Percentiles rank a stretch among this genome's conserved stretches.
These are phyloP conservation scores for Penicillium arizonense DNA, from an alignment of 495 filamentous ascomycete genomes.

Conservation along the genomic window DNA sequence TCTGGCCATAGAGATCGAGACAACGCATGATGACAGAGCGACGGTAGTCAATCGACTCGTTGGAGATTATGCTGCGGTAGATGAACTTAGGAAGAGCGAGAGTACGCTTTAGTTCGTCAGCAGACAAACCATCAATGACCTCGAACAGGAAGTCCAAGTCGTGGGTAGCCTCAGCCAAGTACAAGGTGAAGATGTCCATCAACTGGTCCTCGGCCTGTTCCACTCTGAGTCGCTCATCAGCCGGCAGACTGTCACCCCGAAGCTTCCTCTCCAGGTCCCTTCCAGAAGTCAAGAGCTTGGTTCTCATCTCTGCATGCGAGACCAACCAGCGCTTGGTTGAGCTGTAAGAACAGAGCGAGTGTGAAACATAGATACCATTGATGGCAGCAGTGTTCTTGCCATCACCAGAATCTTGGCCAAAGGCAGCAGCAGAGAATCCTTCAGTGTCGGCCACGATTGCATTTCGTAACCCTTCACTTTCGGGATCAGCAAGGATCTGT, in stretches of 20 bases:
- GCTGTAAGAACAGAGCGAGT: constrained; percentile 60
- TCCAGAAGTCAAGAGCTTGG: constrained; percentile 64
- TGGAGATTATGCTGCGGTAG: constrained; percentile 79
- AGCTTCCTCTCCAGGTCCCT: constrained; percentile 73
- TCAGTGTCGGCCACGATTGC: constrained; percentile 72
- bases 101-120: constrained; percentile 74
- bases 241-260: constrained; percentile 63
- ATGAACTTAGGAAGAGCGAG: constrained; percentile 78
- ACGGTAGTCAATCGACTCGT: constrained; percentile 85
- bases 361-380: constrained; percentile 82
- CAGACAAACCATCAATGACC: constrained; percentile 79
- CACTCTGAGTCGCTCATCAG: constrained; percentile 75
- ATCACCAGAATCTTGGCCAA: constrained; percentile 54
- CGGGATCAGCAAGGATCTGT: constrained; percentile 77
- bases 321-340: constrained; percentile 70
- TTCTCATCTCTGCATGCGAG: constrained; percentile 67
- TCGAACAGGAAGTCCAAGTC: constrained; percentile 89
- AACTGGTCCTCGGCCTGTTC: constrained; percentile 87
- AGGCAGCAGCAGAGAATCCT: constrained; percentile 62
- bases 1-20: constrained; percentile 81
- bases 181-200: constrained; percentile 80
- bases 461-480: constrained; percentile 71
- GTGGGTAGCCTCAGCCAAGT: constrained; percentile 67
- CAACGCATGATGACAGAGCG: constrained; percentile 79
- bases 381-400: constrained; percentile 72